Conservation (phyloP, 2,329 filamentous ascomycete species). For the Aspergillus sp. region DNA sequence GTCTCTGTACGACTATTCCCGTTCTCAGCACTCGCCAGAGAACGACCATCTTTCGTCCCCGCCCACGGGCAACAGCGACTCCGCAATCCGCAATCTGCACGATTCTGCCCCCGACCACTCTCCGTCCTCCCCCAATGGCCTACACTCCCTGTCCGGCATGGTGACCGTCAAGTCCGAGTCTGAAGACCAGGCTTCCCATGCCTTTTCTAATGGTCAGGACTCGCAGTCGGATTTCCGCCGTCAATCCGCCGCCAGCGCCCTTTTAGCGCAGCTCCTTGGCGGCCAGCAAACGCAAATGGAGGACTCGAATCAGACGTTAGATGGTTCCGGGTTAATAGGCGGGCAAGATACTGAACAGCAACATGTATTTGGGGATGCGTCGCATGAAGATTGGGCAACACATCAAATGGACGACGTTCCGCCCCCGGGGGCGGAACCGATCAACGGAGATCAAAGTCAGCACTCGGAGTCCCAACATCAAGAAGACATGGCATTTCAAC, state of each 20-base stretch:
- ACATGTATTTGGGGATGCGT: slow-evolving; percentile 6
- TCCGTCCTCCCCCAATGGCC: slow-evolving; percentile 25
- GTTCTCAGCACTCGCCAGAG: slow-evolving; percentile 23
- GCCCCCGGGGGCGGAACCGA: slow-evolving; percentile 9
- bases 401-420: slow-evolving; percentile 9
- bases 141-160: slow-evolving; percentile 26
- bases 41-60: slow-evolving; percentile 21
- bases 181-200: slow-evolving; percentile 22
- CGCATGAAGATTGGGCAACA: slow-evolving; percentile 15
- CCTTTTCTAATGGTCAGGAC: slow-evolving; percentile 22
- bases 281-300: slow-evolving; percentile 23
- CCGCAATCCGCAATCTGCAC: slow-evolving; percentile 40
- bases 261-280: slow-evolving; percentile 43
- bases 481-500: slow-evolving; percentile 13
- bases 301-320: slow-evolving; percentile 13
- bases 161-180: slow-evolving; percentile 33
- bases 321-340: slow-evolving; percentile 4
- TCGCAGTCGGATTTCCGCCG: slow-evolving; percentile 35
- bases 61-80: slow-evolving; percentile 38
- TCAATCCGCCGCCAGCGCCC: slow-evolving; percentile 42
- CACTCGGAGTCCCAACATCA: slow-evolving; percentile 11
- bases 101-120: slow-evolving; percentile 33
- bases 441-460: slow-evolving; percentile 13
- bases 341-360: slow-evolving; percentile 7
- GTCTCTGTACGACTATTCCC: slow-evolving; percentile 41